Evolutionary conservation across 257 asterid genomes (phyloP).

Genomic region (Echites panduratus): DNA sequence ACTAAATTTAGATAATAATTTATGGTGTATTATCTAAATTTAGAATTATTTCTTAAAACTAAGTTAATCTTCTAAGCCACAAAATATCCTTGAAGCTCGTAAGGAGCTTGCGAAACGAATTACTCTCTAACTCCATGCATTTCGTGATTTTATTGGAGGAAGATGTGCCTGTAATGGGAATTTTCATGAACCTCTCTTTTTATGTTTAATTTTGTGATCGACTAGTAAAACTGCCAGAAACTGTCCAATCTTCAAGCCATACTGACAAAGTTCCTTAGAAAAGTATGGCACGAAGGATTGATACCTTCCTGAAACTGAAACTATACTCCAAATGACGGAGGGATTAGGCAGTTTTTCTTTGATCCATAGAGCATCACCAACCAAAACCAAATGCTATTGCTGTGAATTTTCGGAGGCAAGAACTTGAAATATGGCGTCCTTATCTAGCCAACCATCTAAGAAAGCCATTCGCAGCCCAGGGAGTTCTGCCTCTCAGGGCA

Average conservation of each 20-base stretch:
- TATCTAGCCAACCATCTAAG: slow-evolving; percentile 52
- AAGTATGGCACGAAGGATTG: background rate
- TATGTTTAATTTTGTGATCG: background rate
- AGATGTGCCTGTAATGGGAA: background rate
- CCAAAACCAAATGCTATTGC: background rate
- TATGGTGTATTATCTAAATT: too few relatives aligned
- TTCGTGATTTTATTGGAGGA: background rate
- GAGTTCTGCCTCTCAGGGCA: slow-evolving; percentile 25
- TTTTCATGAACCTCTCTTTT: background rate
- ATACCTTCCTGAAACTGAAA: background rate
- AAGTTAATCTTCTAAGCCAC: background rate
- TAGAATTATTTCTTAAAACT: too few relatives aligned
- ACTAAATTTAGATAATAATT: too few relatives aligned
- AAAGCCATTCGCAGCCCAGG: slow-evolving; percentile 32
- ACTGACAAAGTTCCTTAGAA: background rate
- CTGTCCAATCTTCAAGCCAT: background rate
- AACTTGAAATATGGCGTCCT: slow-evolving; percentile 34
- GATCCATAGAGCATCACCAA: background rate
- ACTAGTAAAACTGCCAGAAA: background rate
- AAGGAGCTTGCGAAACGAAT: background rate
- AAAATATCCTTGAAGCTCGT: background rate
- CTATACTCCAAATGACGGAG: background rate
- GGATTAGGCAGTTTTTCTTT: background rate
- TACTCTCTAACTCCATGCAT: background rate
- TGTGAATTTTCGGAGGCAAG: background rate